Percentiles rank a stretch among this genome's conserved stretches.
Conservation (phyloP, 768 basidiomycete species). For the Termitomyces sp. region DNA sequence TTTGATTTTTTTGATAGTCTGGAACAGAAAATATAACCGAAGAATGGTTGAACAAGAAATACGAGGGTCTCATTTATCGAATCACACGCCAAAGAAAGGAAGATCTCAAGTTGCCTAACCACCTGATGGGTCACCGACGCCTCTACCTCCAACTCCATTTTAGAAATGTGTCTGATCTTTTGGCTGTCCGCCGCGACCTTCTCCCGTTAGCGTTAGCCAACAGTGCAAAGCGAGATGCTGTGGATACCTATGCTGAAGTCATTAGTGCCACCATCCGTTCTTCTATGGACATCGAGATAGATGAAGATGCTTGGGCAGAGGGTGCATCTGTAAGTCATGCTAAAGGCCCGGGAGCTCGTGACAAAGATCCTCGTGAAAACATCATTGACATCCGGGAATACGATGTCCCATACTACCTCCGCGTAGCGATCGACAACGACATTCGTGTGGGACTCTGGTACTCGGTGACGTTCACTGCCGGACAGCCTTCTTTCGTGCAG, state of each 20-base stretch:
- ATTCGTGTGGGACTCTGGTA: constrained; percentile 99
- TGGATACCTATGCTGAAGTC: constrained; percentile 97
- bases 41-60: constrained; percentile 93
- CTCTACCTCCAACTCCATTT: constrained; percentile 88
- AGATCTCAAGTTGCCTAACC: constrained; percentile 93
- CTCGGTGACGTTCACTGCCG: constrained; percentile 74
- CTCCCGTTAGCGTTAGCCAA: constrained; percentile 88
- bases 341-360: constrained; percentile 31
- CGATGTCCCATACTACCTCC: constrained; percentile 95
- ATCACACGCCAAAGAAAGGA: constrained; percentile 84
- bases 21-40: constrained; percentile 89
- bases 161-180: constrained; percentile 89
- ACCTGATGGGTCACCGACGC: constrained; percentile 90
- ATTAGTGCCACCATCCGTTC: constrained; percentile 73
- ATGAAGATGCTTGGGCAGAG: constrained; percentile 52
- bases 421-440: constrained; percentile 99
- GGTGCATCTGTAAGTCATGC: constrained; percentile 27
- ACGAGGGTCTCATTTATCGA: constrained; percentile 79
- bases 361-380: constrained; percentile 83
- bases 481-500: constrained; percentile 65
- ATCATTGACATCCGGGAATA: constrained; percentile 95
- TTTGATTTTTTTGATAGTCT: constrained; percentile 32
- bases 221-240: constrained; percentile 86
- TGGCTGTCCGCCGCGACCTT: constrained; percentile 81
- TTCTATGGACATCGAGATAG: constrained; percentile 62